These are phyloP conservation scores for Colletotrichum sp. DNA, from an alignment of 2,329 filamentous ascomycete species.

Conservation along the genomic window DNA sequence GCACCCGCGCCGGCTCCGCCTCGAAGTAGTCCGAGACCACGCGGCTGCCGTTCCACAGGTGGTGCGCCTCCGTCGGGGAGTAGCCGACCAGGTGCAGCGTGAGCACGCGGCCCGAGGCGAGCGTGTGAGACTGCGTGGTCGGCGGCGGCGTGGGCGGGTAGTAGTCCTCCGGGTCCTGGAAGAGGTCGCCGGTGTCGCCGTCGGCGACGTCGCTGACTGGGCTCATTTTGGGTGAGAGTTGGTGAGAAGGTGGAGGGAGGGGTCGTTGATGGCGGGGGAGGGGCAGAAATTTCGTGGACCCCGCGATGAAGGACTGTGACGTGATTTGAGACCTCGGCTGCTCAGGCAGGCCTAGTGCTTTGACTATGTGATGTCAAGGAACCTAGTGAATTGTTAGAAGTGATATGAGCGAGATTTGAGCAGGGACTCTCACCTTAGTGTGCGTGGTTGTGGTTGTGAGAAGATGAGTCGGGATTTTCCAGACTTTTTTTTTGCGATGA, in stretches of 20 bases:
- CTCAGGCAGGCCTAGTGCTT: neutral
- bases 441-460: neutral
- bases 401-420: fast-evolving
- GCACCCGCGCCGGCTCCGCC: slow-evolving; percentile 66
- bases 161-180: slow-evolving; percentile 82
- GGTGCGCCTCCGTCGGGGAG: slow-evolving; percentile 88
- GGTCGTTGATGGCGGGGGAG: neutral
- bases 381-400: neutral
- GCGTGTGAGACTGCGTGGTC: slow-evolving; percentile 73
- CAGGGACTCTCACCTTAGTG: neutral
- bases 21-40: slow-evolving; percentile 82
- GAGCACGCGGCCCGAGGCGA: slow-evolving; percentile 69
- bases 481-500: neutral
- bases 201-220: slow-evolving; percentile 24
- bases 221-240: neutral
- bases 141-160: slow-evolving; percentile 79
- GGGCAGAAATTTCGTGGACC: neutral
- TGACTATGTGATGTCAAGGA: too few species aligned
- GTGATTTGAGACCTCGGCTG: neutral
- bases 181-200: slow-evolving; percentile 59
- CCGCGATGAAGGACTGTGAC: neutral
- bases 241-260: neutral
- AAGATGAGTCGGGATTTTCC: slow-evolving; percentile 6
- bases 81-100: slow-evolving; percentile 83
- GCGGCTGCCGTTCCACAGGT: slow-evolving; percentile 89